Conservation (phyloP, 2,329 filamentous ascomycete species). For the Aspergillus alliaceus region DNA sequence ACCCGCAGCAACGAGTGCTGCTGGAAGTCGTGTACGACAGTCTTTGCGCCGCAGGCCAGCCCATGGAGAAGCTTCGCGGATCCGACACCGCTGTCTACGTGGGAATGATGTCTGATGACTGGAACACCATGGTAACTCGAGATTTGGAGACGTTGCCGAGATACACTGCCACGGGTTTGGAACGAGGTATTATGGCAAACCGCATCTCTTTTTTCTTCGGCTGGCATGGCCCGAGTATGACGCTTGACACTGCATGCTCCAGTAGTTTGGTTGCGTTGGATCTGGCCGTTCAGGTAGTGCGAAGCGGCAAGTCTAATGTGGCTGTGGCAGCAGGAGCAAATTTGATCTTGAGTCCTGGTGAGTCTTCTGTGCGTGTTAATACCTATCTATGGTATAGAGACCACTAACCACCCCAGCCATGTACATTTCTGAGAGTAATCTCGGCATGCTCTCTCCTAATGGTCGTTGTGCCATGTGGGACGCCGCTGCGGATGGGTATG, state of each 20-base stretch:
- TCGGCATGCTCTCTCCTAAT: constrained; percentile 47
- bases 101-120: constrained; percentile 6
- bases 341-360: constrained; percentile 25
- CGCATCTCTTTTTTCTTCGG: constrained; percentile 36
- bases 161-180: not conserved
- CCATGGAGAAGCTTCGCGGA: not conserved
- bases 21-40: constrained; percentile 13
- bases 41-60: not conserved
- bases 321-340: constrained; percentile 28
- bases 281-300: constrained; percentile 21
- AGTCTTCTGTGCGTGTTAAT: not conserved
- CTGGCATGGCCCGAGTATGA: constrained; percentile 36
- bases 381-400: constrained; percentile 3
- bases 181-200: constrained; percentile 28
- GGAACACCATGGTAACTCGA: not conserved
- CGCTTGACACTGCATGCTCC: constrained; percentile 44
- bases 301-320: constrained; percentile 18
- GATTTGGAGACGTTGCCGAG: not conserved
- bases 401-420: not conserved
- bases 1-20: constrained; percentile 12
- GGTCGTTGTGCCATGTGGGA: constrained; percentile 51
- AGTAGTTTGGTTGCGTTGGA: constrained; percentile 30
- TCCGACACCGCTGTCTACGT: constrained; percentile 1
- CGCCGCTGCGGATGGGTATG: constrained; percentile 47
- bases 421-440: constrained; percentile 20